Evolutionary conservation across 2,329 filamentous ascomycete genomes (phyloP), one percentile per base, ranked within the genome.

Genomic region (Colletotrichum gigasporum): DNA sequence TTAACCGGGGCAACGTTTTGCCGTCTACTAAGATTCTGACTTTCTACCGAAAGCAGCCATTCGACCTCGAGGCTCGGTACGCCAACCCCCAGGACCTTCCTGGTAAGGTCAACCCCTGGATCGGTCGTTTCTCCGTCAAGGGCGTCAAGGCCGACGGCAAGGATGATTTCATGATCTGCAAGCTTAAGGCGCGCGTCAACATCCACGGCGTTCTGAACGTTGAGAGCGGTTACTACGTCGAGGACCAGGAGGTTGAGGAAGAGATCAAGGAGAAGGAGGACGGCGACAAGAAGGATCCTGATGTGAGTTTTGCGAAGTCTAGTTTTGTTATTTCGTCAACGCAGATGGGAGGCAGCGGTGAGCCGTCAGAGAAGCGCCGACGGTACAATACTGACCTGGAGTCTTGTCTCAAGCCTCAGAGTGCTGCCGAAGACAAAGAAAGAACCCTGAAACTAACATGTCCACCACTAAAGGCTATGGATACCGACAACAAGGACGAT

Each of bases 161-260:
- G 77, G 93, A 96, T 65, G 96, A 98, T 77, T 99, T 98, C 80
- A 98, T 99, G 95, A 96, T 98, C 74, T 99, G 96, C 91, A 99
- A 99, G 85, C 90, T 99, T 67, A 98, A 98, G 88, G 95, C 96
- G 48, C 90, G 96, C 68, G 88, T 99, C 60, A 99, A 99, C 82
- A 88, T 98, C 69, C 94, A 98, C 83, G 96, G 96, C 78, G 88
- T 99, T 64, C 85, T 99, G 70, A 98, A 98, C 76, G 91, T 99
- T 35, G 96, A 99, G 84, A 94, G 90, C 68, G 96, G 94, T 66
- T 99, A 99, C 85, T 98, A 93, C 74, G 96, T 99, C 56, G 96
- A 99, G 83, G 96, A 99, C 76, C 90, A 96, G 75, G 96, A 99
- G 81, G 90, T 98, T 60, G 96, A 99, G 83, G 94, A 97, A 83